Conservation (phyloP, 1,284 basidiomycete species). For the Boletus mariae region DNA sequence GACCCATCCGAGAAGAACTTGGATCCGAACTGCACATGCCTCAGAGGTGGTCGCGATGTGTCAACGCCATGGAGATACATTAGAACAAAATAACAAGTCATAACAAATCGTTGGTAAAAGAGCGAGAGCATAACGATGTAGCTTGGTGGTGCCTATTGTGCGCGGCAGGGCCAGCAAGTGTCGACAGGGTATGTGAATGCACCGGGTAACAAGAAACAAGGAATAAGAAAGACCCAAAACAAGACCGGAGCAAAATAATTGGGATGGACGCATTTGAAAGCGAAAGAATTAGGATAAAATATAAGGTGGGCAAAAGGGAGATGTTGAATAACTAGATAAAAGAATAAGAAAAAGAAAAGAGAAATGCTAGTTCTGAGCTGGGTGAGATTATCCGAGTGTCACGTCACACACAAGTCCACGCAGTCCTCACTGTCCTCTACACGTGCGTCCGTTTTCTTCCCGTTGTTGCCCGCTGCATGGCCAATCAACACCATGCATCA, state of each 20-base stretch:
- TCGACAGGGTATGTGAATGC: conserved; percentile 24
- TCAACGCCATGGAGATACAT: conserved; percentile 20
- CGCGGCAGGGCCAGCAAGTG: conserved; percentile 13
- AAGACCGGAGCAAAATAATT: conserved; percentile 21
- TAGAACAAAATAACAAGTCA: conserved; percentile 24
- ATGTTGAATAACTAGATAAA: conserved; percentile 30
- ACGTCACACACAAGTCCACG: conserved; percentile 16
- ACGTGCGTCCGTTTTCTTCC: conserved; percentile 11
- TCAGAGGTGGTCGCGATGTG: neutral
- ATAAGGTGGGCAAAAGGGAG: conserved; percentile 18
- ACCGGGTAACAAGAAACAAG: conserved; percentile 22
- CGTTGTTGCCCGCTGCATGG: conserved; percentile 1
- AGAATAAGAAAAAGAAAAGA: conserved; percentile 25
- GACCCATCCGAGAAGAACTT: neutral
- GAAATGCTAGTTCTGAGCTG: conserved; percentile 15
- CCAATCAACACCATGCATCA: conserved; percentile 29
- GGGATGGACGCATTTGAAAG: conserved; percentile 17
- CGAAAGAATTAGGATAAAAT: conserved; percentile 27
- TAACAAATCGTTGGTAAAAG: conserved; percentile 23
- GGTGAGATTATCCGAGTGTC: conserved; percentile 22
- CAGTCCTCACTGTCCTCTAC: conserved; percentile 10
- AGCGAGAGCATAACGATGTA: conserved; percentile 29
- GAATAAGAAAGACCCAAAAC: conserved; percentile 10
- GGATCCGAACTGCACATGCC: no score
- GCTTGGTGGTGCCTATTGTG: conserved; percentile 19